phyloP scores from a whole-genome alignment of 164 flowering plant genomes.

The Akebia trifoliata region DNA sequence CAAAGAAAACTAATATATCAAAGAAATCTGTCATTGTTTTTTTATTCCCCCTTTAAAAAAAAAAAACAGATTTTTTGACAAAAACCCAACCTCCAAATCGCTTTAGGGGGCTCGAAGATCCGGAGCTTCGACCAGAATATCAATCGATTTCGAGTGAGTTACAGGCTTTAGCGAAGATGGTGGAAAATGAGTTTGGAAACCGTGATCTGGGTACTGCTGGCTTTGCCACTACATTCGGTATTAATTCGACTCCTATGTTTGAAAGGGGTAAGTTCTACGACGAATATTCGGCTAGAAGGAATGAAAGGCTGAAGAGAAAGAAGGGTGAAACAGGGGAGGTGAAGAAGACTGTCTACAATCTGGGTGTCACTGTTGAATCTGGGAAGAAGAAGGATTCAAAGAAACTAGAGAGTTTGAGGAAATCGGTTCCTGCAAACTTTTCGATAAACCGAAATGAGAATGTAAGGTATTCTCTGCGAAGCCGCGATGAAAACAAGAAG shows the following conservation, averaged over 20 bases:
- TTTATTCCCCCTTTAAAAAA: too few species aligned
- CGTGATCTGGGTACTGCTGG: slow-evolving; percentile 5
- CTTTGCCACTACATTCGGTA: not conserved
- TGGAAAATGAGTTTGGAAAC: slow-evolving; percentile 39
- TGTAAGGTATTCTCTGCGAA: slow-evolving; percentile 60
- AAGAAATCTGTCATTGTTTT: not conserved
- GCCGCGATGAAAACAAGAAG: slow-evolving; percentile 62
- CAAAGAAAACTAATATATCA: not conserved
- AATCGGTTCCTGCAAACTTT: slow-evolving; percentile 41
- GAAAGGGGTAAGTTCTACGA: slow-evolving; percentile 80
- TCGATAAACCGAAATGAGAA: slow-evolving; percentile 25
- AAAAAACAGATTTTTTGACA: slow-evolving; percentile 39
- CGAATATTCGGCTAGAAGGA: slow-evolving; percentile 72
- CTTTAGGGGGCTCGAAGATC: slow-evolving; percentile 19
- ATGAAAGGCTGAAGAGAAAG: slow-evolving; percentile 79
- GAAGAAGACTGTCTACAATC: slow-evolving; percentile 25
- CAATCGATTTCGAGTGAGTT: slow-evolving; percentile 54
- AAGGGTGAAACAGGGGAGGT: slow-evolving; percentile 36
- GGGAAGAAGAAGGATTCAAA: slow-evolving; percentile 48
- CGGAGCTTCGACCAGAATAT: slow-evolving; percentile 48
- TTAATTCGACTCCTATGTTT: slow-evolving; percentile 36
- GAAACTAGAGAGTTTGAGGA: slow-evolving; percentile 48
- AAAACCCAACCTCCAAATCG: slow-evolving; percentile 36
- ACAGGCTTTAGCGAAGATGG: slow-evolving; percentile 59
- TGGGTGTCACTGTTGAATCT: slow-evolving; percentile 55